Evolutionary conservation across 176 grass and related monocot species (phyloP), one percentile per base, ranked within the genome.

Genomic region (Thinopyrum elongatum): DNA sequence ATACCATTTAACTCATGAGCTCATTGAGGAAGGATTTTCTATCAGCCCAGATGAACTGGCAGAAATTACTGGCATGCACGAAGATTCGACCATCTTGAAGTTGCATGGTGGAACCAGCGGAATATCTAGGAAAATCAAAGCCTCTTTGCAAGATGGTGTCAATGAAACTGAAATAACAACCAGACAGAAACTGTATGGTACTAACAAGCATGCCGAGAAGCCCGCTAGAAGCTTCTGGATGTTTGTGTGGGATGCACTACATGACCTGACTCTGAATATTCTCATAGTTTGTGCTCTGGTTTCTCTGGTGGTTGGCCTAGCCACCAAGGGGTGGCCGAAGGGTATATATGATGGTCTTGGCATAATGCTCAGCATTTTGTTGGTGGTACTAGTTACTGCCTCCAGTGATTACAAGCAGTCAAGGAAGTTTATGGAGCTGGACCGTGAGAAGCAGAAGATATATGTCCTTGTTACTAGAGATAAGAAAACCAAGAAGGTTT

Each of bases 161-260:
- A 79, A 58, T 44, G 86, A 87, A 80, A 74, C 72, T 31, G 90
- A 95, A 64, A 64, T 92, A 86, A 15, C 53, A 66, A 81, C 39
- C 22, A 98, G 95, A 61, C 81, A 86, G 81, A 90, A 82, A 47
- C n/a, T 98, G 11, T 98, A 86, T 81, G 95, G 95, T 46, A 73
- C 81, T 29, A 98, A 98, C 74, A 86, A 87, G 63, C 83, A 92
- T 19, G 65, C 67, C 11, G 87, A 94, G 49, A 98, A 95, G 73
- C 91, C 91, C 44, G 73, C 90, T 47, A 94, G 93, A 89, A 92
- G 89, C 74, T 98, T 98, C 30, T 98, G 87, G 91, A 95, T 81
- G 89, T 95, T 98, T 83, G 84, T 98, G 17, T 95, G 95, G 95
- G 95, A 98, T 84, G 93, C 91, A 70, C 72, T 98, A 14, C 95